phyloP scores from a whole-genome alignment of 2,329 filamentous ascomycete species.

The Cadophora sp. region DNA sequence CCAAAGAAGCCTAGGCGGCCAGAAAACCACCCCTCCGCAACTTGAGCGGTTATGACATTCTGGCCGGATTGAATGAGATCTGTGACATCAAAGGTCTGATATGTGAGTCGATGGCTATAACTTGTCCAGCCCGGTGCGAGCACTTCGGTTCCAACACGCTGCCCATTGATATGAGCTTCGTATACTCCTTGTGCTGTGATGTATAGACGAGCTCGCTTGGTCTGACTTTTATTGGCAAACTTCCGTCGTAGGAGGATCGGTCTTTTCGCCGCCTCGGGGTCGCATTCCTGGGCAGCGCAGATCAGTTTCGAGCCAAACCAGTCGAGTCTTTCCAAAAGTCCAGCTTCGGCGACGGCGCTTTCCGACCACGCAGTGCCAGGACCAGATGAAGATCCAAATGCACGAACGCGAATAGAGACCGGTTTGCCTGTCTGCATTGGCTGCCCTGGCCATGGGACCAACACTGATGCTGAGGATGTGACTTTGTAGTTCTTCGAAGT shows the following conservation, averaged over 20 bases:
- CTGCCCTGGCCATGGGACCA: constrained; percentile 52
- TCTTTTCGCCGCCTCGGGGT: constrained; percentile 17
- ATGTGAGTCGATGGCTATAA: constrained; percentile 55
- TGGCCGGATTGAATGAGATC: constrained; percentile 46
- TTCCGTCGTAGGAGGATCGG: constrained; percentile 46
- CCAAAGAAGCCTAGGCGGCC: constrained; percentile 47
- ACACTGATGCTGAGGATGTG: constrained; percentile 43
- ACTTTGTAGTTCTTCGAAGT: constrained; percentile 17
- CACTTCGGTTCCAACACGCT: constrained; percentile 40
- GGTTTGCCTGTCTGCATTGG: constrained; percentile 40
- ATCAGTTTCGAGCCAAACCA: constrained; percentile 7
- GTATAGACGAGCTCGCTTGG: constrained; percentile 44
- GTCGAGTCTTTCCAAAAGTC: constrained; percentile 39
- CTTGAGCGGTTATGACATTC: constrained; percentile 50
- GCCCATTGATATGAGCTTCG: constrained; percentile 46
- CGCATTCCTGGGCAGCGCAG: background rate
- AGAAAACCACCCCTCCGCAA: constrained; percentile 59
- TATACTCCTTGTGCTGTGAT: constrained; percentile 47
- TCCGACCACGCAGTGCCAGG: constrained; percentile 44
- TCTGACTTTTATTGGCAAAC: constrained; percentile 32
- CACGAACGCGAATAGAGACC: constrained; percentile 41
- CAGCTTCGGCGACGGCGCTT: constrained; percentile 42
- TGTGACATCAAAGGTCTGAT: constrained; percentile 59
- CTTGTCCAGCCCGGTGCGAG: constrained; percentile 51
- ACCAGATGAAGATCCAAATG: too few species aligned